Evolutionary conservation across 176 grass and related monocot genomes (phyloP).

Genomic region (Alopecurus myosuroides): DNA sequence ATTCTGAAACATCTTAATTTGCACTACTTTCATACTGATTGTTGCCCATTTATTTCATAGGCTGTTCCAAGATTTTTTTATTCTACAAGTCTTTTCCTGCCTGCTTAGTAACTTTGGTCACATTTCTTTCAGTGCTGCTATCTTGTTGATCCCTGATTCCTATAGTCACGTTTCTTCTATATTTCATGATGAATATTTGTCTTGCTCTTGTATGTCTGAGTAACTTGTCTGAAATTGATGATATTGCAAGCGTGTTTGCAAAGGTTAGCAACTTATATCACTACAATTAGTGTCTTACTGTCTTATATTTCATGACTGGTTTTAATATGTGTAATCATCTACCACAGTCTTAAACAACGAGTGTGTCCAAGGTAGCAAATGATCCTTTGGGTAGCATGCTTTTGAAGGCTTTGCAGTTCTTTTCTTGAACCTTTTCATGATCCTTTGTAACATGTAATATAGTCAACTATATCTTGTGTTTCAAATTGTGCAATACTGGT

Average conservation of each 20-base stretch:
- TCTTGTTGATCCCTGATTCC: background rate
- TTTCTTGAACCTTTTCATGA: background rate
- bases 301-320: background rate
- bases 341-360: background rate
- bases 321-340: background rate
- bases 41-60: background rate
- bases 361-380: conserved; percentile 6
- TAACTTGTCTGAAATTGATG: conserved; percentile 81
- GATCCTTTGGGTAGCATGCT: background rate
- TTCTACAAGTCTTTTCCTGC: background rate
- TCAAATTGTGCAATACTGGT: background rate
- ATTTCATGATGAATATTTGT: background rate
- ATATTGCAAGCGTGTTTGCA: conserved; percentile 82
- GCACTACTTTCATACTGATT: background rate
- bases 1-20: background rate
- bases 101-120: background rate
- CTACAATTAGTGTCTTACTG: background rate
- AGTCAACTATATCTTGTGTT: background rate
- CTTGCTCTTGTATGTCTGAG: conserved; percentile 28
- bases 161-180: conserved; percentile 4
- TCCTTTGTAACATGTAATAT: background rate
- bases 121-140: background rate
- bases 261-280: conserved; percentile 55
- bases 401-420: background rate
- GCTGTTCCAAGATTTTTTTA: background rate